Percentiles rank a stretch among this genome's conserved stretches.
phyloP scores from a whole-genome alignment of 768 basidiomycete genomes.

The Podaxis sp. region DNA sequence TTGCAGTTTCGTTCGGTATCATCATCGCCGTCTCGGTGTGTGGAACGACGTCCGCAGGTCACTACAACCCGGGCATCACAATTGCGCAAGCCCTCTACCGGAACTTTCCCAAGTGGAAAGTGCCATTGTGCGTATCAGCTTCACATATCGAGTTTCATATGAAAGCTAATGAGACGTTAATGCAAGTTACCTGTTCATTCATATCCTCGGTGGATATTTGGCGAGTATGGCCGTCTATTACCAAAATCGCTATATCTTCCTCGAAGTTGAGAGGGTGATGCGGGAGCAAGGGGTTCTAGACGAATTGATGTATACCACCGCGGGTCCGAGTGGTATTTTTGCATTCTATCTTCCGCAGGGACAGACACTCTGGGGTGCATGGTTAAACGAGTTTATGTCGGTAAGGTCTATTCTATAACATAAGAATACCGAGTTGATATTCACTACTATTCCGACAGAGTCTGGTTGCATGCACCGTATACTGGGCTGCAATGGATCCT shows the following conservation, averaged over 20 bases:
- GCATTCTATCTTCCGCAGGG: constrained; percentile 10
- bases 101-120: background rate
- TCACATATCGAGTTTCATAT: background rate
- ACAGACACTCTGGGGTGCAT: constrained; percentile 8
- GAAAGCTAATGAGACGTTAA: background rate
- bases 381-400: constrained; percentile 10
- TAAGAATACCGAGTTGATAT: background rate
- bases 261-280: constrained; percentile 5
- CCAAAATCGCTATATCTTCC: background rate
- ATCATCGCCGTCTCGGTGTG: constrained; percentile 18
- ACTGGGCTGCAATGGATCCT: constrained; percentile 10
- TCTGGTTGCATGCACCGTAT: background rate
- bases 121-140: constrained; percentile 3
- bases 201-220: constrained; percentile 8
- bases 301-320: background rate
- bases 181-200: constrained; percentile 2
- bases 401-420: background rate
- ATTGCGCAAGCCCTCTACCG: constrained; percentile 1
- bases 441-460: background rate
- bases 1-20: constrained; percentile 22
- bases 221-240: constrained; percentile 9
- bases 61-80: constrained; percentile 8
- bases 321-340: constrained; percentile 10
- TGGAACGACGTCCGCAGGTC: constrained; percentile 1
- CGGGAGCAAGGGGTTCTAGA: constrained; percentile 4